Evolutionary conservation across 1,284 basidiomycete genomes (phyloP).

Genomic region (Sphagnurus paluster): DNA sequence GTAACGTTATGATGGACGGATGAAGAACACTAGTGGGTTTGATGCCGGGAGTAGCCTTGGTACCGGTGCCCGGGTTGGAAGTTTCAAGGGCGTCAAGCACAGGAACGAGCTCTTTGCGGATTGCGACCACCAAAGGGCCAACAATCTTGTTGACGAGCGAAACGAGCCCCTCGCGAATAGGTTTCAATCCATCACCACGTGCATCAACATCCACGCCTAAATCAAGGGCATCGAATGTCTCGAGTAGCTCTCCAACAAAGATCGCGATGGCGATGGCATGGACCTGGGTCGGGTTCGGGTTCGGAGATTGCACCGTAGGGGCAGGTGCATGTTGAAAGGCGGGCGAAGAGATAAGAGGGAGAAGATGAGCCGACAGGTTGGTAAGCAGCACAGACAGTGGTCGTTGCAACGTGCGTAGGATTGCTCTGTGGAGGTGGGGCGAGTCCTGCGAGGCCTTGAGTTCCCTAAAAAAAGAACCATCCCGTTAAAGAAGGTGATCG

Average conservation of each 20-base stretch:
- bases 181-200: slow-evolving; percentile 64
- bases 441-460: slow-evolving; percentile 63
- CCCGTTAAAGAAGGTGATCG: slow-evolving; percentile 16
- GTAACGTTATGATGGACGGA: slow-evolving; percentile 58
- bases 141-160: slow-evolving; percentile 67
- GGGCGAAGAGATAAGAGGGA: slow-evolving; percentile 64
- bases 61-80: slow-evolving; percentile 30
- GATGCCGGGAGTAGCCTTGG: slow-evolving; percentile 34
- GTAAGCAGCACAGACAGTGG: slow-evolving; percentile 72
- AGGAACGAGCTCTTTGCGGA: slow-evolving; percentile 61
- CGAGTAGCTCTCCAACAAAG: slow-evolving; percentile 71
- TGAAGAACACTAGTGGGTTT: slow-evolving; percentile 47
- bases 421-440: slow-evolving; percentile 63
- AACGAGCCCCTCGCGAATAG: slow-evolving; percentile 63
- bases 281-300: slow-evolving; percentile 63
- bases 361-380: slow-evolving; percentile 65
- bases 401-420: slow-evolving; percentile 70
- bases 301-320: slow-evolving; percentile 50
- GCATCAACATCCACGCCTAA: slow-evolving; percentile 61
- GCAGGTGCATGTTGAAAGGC: slow-evolving; percentile 54
- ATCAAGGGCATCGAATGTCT: slow-evolving; percentile 62
- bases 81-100: slow-evolving; percentile 62
- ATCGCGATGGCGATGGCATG: slow-evolving; percentile 67
- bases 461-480: slow-evolving; percentile 49
- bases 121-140: slow-evolving; percentile 58